phyloP scores from a whole-genome alignment of 441 rosid species.

The Populus hybrid region DNA sequence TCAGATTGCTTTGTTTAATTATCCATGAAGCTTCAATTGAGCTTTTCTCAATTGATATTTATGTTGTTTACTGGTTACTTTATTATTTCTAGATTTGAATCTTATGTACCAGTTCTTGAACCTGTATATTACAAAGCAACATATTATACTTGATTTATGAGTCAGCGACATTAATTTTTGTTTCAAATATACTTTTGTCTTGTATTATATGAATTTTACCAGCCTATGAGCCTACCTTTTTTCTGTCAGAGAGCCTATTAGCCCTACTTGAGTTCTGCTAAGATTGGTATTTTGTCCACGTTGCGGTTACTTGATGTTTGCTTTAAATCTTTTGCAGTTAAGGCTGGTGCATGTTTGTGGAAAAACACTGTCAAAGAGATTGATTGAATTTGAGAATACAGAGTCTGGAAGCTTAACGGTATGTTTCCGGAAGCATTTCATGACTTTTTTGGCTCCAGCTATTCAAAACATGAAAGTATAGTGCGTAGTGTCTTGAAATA shows the following conservation, averaged over 20 bases:
- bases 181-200: neutral
- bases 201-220: neutral
- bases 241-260: neutral
- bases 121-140: too few relatives aligned
- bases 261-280: neutral
- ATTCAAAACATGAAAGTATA: neutral
- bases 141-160: too few relatives aligned
- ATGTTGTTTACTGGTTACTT: too few relatives aligned
- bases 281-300: neutral
- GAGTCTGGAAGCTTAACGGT: constrained; percentile 79
- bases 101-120: too few relatives aligned
- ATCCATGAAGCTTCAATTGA: too few relatives aligned
- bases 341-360: constrained; percentile 76
- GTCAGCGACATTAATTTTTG: too few relatives aligned
- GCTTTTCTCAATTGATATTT: too few relatives aligned
- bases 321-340: constrained; percentile 40
- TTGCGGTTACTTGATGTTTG: neutral
- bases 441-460: neutral
- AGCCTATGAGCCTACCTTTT: neutral
- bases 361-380: constrained; percentile 77
- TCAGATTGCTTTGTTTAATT: too few relatives aligned
- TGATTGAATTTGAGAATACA: constrained; percentile 79
- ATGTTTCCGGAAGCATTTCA: constrained; percentile 19
- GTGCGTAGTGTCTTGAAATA: neutral
- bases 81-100: too few relatives aligned